These are phyloP conservation scores for Eutypella sp. DNA, from an alignment of 2,329 filamentous ascomycete genomes.

Conservation along the genomic window DNA sequence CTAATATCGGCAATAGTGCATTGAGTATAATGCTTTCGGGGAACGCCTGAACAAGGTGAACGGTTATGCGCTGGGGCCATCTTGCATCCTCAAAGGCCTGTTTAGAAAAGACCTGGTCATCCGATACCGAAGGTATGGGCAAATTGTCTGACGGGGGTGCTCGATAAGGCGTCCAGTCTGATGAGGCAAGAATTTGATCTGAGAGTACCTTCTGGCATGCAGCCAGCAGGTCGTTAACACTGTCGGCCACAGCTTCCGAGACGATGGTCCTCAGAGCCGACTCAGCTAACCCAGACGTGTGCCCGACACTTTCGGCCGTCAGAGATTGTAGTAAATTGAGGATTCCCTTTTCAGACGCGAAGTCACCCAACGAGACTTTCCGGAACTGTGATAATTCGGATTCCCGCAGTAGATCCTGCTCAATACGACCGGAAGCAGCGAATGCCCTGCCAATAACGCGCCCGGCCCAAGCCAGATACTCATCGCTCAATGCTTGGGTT, in stretches of 20 bases:
- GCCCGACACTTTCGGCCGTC: slow-evolving; percentile 51
- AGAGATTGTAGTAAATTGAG: slow-evolving; percentile 58
- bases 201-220: slow-evolving; percentile 49
- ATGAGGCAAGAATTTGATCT: slow-evolving; percentile 47
- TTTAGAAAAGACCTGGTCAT: slow-evolving; percentile 29
- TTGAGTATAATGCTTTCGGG: slow-evolving; percentile 63
- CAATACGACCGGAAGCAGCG: slow-evolving; percentile 66
- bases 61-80: slow-evolving; percentile 61
- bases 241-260: slow-evolving; percentile 44
- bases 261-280: slow-evolving; percentile 53
- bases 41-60: slow-evolving; percentile 55
- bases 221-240: slow-evolving; percentile 42
- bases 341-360: slow-evolving; percentile 58
- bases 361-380: slow-evolving; percentile 40
- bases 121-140: slow-evolving; percentile 18
- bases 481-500: slow-evolving; percentile 55
- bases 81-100: slow-evolving; percentile 38
- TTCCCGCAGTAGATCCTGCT: slow-evolving; percentile 55
- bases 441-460: slow-evolving; percentile 80
- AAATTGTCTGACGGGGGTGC: slow-evolving; percentile 49
- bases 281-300: slow-evolving; percentile 56
- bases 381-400: slow-evolving; percentile 49
- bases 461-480: slow-evolving; percentile 81
- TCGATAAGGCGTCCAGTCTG: slow-evolving; percentile 52
- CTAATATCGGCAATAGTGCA: slow-evolving; percentile 62